These are phyloP conservation scores for Rhizopogon salebrosus DNA, from an alignment of 768 basidiomycete species.

Conservation along the genomic window DNA sequence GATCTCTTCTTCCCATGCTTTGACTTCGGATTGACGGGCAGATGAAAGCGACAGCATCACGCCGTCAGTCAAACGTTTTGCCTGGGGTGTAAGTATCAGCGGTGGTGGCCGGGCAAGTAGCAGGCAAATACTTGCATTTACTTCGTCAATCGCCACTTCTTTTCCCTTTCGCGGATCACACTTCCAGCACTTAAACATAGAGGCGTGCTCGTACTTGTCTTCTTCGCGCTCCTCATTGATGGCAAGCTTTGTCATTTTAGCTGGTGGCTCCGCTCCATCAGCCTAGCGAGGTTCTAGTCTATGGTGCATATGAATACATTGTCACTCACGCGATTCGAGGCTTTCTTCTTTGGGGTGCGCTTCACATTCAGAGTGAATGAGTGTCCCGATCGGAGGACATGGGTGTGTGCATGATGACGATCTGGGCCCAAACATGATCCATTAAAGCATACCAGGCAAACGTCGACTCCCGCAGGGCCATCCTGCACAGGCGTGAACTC, in stretches of 20 bases:
- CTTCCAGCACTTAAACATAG: slow-evolving; percentile 69
- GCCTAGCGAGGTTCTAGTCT: slow-evolving; percentile 35
- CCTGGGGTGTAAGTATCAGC: slow-evolving; percentile 25
- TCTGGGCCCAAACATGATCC: slow-evolving; percentile 70
- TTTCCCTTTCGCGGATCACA: slow-evolving; percentile 52
- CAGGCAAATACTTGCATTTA: slow-evolving; percentile 23
- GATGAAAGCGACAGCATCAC: slow-evolving; percentile 83
- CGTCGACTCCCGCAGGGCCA: slow-evolving; percentile 68
- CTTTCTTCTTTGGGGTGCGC: slow-evolving; percentile 57
- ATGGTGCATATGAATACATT: neutral
- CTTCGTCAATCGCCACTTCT: slow-evolving; percentile 34
- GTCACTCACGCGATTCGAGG: slow-evolving; percentile 56
- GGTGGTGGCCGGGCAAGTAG: neutral
- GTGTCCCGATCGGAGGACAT: slow-evolving; percentile 71
- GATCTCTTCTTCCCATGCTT: slow-evolving; percentile 98
- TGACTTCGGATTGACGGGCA: slow-evolving; percentile 88
- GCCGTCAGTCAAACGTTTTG: slow-evolving; percentile 52
- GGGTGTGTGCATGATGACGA: slow-evolving; percentile 70
- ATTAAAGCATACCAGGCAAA: slow-evolving; percentile 92
- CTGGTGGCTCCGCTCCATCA: slow-evolving; percentile 76
- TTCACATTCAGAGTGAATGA: slow-evolving; percentile 75
- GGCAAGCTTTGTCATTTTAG: slow-evolving; percentile 86
- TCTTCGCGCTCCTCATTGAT: slow-evolving; percentile 84
- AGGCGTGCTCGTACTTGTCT: slow-evolving; percentile 74
- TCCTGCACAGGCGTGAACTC: slow-evolving; percentile 43